Base-by-base conservation (phyloP, 2,329 filamentous ascomycete genomes). In the Colletotrichum tamarilloi region DNA sequence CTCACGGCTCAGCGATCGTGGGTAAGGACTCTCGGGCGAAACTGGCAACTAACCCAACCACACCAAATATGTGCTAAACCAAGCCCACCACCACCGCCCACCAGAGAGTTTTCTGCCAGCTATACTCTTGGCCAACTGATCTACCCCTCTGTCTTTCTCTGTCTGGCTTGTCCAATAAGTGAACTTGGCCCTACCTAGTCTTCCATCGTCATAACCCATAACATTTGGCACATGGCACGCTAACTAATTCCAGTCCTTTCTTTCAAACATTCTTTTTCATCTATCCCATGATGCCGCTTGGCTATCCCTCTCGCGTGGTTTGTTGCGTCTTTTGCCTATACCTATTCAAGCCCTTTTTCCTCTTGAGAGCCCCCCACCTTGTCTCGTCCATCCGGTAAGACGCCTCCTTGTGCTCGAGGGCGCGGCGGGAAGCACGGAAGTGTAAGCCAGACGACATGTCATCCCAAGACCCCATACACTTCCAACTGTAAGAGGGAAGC, bases 11-110 rank as follows among this genome's bases (percentile, higher is more conserved):
- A 7, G 53, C 70, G 55, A 73, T 73, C 60, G 60, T 73, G 70
- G 70, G 67, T 73, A 62, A 65, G 70, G 70, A 28, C 67, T 70
- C 70, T 65, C 70, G 60, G 67, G 70, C 70, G 70, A 73, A 70
- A 70, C 70, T 46, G 46, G 22, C 42, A 62, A 32, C 26, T 42
- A 42, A 42, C 42, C 42, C 42, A 35, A 35, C 32, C 32, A 35
- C 32, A 35, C 32, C 32, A 35, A 35, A 35, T 12, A 35, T 35
- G 32, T 35, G 32, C 32, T 35, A 12, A 35, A 12, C 32, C 32
- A 35, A 35, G 5, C 32, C 32, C 32, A 35, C 32, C 32, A 12
- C 32, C 32, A 5, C 32, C 32, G 32, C 19, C 42, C 42, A 49
- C 8, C 42, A 42, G 38, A 42, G 14, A 42, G 38, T 11, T n/a